phyloP scores from a whole-genome alignment of 257 asterid species.

The Dorcoceras hygrometricum region DNA sequence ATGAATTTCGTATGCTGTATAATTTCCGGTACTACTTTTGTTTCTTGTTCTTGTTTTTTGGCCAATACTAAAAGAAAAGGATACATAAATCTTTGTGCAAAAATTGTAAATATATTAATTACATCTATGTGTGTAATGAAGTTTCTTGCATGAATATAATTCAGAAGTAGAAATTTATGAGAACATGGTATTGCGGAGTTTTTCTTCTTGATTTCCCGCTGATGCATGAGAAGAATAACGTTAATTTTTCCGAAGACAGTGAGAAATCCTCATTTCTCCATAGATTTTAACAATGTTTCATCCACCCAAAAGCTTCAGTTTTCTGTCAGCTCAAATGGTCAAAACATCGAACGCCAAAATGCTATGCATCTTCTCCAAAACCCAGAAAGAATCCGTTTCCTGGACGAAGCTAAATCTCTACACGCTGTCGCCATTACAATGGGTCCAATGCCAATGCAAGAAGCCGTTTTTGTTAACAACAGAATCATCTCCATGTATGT shows the following conservation, averaged over 20 bases:
- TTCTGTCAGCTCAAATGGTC: conserved; percentile 32
- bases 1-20: too few relatives aligned
- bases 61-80: too few relatives aligned
- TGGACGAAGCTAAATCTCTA: conserved; percentile 40
- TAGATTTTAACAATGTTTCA: conserved; percentile 9
- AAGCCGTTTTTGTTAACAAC: conserved; percentile 54
- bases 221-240: conserved; percentile 45
- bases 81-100: too few relatives aligned
- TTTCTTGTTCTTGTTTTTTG: too few relatives aligned
- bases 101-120: too few relatives aligned
- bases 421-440: conserved; percentile 61
- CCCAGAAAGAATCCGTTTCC: conserved; percentile 41
- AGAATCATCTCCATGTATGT: conserved; percentile 38
- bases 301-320: conserved; percentile 26
- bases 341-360: conserved; percentile 33
- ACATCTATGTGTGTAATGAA: too few relatives aligned
- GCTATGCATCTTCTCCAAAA: conserved; percentile 42
- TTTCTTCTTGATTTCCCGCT: not conserved
- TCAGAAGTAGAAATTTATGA: too few relatives aligned
- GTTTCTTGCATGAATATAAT: too few relatives aligned
- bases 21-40: too few relatives aligned
- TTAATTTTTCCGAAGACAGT: conserved; percentile 17
- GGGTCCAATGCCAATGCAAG: conserved; percentile 40
- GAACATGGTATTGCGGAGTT: too few relatives aligned
- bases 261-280: conserved; percentile 11